A percentile compares a stretch with the other conserved stretches of the same genome.
These are phyloP conservation scores for Penicillium coffeae DNA, from an alignment of 495 filamentous ascomycete genomes.

Conservation along the genomic window DNA sequence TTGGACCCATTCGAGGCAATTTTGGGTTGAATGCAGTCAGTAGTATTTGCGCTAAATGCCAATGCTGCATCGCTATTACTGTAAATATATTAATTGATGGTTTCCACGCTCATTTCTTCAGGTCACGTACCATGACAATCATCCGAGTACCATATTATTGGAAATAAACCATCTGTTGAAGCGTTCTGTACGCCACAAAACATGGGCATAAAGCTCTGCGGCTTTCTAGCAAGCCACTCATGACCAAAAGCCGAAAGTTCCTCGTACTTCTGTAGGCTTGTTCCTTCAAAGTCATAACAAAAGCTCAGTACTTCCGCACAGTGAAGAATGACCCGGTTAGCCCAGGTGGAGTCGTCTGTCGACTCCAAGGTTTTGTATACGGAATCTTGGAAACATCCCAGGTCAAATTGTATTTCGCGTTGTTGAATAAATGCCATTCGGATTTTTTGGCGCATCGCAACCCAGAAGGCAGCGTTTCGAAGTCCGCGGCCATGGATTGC, in stretches of 20 bases:
- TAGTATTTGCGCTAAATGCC: constrained; percentile 2
- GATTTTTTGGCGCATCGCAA: constrained; percentile 31
- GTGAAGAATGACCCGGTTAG: constrained; percentile 23
- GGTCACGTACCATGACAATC: constrained; percentile 3
- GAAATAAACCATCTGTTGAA: not conserved
- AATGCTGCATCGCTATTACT: constrained; percentile 6
- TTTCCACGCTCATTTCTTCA: not conserved
- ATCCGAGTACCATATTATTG: constrained; percentile 1
- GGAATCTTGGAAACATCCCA: constrained; percentile 10
- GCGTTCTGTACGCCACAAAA: not conserved
- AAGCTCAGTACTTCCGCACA: constrained; percentile 21
- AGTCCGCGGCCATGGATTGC: constrained; percentile 15
- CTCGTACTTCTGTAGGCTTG: not conserved
- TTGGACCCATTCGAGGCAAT: constrained; percentile 1
- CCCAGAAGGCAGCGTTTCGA: constrained; percentile 27
- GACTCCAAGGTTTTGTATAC: constrained; percentile 16
- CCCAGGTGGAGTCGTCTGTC: constrained; percentile 27
- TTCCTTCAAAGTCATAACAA: not conserved
- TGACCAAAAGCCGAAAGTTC: not conserved
- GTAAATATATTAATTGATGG: not conserved
- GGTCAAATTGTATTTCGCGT: constrained; percentile 15
- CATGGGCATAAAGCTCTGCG: not conserved
- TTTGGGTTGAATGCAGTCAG: constrained; percentile 4
- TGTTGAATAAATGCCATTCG: constrained; percentile 30
- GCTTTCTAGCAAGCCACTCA: not conserved